Conservation (phyloP, 805 yeast species). For the Saturnispora zaruensis region DNA sequence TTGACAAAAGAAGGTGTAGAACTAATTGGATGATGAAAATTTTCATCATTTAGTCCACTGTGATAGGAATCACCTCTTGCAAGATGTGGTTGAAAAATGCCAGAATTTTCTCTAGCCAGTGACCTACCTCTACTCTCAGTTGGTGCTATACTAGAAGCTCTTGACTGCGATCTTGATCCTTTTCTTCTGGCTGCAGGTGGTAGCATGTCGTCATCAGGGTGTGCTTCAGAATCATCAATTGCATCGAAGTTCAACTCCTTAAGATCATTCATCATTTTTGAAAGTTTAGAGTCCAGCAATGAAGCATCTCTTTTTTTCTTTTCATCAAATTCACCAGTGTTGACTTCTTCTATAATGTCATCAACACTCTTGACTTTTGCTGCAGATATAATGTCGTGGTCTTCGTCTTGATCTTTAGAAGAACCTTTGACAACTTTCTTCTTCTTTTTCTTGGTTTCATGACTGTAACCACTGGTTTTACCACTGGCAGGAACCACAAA, state of each 20-base stretch:
- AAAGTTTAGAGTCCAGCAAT: slow-evolving; percentile 6
- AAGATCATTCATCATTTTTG: slow-evolving; percentile 3
- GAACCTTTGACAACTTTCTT: background rate
- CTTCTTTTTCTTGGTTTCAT: slow-evolving; percentile 7
- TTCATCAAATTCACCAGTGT: slow-evolving; percentile 23
- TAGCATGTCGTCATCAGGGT: slow-evolving; percentile 30
- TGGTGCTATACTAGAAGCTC: slow-evolving; percentile 14
- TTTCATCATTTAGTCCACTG: slow-evolving; percentile 40
- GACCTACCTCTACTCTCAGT: slow-evolving; percentile 21
- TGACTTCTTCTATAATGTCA: slow-evolving; percentile 27
- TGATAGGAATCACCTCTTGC: slow-evolving; percentile 76
- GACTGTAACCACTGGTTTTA: slow-evolving; percentile 10
- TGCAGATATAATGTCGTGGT: slow-evolving; percentile 18
- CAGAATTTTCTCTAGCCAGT: slow-evolving; percentile 24
- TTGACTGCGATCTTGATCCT: slow-evolving; percentile 28
- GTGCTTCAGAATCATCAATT: slow-evolving; percentile 31
- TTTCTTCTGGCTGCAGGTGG: slow-evolving; percentile 41
- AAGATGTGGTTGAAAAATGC: slow-evolving; percentile 44
- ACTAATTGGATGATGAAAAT: background rate
- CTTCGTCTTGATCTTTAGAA: slow-evolving; percentile 2
- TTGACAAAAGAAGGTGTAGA: slow-evolving; percentile 24
- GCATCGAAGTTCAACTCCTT: slow-evolving; percentile 12
- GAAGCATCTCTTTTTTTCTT: background rate
- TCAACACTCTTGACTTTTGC: slow-evolving; percentile 23
- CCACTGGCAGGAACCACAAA: slow-evolving; percentile 31